These are phyloP conservation scores for Globisporangium iwayamae DNA, from an alignment of 352 stramenopile species.

Conservation along the genomic window DNA sequence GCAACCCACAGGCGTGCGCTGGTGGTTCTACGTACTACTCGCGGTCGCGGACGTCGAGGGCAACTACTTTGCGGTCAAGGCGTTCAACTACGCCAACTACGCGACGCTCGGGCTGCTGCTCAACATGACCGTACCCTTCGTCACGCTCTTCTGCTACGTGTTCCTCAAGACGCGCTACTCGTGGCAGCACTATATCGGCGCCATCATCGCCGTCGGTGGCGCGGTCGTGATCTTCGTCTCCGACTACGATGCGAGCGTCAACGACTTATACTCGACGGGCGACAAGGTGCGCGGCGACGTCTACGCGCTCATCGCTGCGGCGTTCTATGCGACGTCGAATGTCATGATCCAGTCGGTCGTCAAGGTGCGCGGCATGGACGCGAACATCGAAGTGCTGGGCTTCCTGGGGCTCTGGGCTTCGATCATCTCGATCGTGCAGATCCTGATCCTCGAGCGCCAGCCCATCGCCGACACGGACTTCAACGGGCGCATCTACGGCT, in stretches of 20 bases:
- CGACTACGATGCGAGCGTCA: conserved; percentile 47
- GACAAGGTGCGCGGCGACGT: conserved; percentile 49
- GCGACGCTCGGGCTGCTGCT: conserved; percentile 59
- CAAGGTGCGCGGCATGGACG: conserved; percentile 48
- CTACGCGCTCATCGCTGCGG: conserved; percentile 56
- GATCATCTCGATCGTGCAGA: conserved; percentile 51
- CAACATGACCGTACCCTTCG: conserved; percentile 68
- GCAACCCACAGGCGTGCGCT: conserved; percentile 32
- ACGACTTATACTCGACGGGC: conserved; percentile 26
- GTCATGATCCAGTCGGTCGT: conserved; percentile 72
- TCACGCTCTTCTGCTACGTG: conserved; percentile 60
- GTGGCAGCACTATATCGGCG: conserved; percentile 44
- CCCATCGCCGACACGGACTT: conserved; percentile 46
- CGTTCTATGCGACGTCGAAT: conserved; percentile 63
- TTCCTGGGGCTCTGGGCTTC: conserved; percentile 52
- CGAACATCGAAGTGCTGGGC: conserved; percentile 55
- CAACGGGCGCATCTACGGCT: conserved; percentile 46
- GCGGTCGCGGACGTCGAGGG: conserved; percentile 57
- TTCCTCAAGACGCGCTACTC: conserved; percentile 70
- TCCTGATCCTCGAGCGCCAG: conserved; percentile 40
- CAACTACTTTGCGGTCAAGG: conserved; percentile 74
- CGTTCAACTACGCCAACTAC: conserved; percentile 73
- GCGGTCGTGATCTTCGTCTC: conserved; percentile 56
- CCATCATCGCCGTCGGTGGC: conserved; percentile 36
- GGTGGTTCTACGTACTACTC: conserved; percentile 65